A percentile compares a stretch with the other conserved stretches of the same genome.
Evolutionary conservation across 352 stramenopile species (phyloP).

Genomic region (Globisporangium paroecandrum): DNA sequence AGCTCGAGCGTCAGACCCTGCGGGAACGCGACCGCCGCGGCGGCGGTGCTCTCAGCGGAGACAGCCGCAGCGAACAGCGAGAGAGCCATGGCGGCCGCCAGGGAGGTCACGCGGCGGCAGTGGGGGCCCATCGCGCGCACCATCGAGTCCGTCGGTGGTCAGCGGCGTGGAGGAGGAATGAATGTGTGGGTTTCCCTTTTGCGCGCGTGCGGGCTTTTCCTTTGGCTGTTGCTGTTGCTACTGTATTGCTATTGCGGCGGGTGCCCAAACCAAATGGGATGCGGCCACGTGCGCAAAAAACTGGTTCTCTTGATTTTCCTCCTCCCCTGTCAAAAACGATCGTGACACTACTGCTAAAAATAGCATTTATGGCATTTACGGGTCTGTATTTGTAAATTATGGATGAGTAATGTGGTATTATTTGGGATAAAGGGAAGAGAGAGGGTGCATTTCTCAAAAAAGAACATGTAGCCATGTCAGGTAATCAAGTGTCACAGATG

Average conservation of each 20-base stretch:
- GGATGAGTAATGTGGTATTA: too few relatives aligned
- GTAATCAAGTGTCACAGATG: neutral
- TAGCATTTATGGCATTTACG: neutral
- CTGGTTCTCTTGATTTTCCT: neutral
- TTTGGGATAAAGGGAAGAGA: neutral
- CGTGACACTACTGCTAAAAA: neutral
- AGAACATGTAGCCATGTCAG: neutral
- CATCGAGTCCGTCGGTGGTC: neutral
- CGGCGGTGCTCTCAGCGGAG: neutral
- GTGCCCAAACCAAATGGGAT: neutral
- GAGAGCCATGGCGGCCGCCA: neutral
- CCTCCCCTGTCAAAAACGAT: neutral
- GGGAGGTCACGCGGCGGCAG: neutral
- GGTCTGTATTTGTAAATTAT: too few relatives aligned
- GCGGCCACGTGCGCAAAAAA: neutral
- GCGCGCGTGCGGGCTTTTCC: neutral
- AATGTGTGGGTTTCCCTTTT: neutral
- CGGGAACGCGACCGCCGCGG: neutral
- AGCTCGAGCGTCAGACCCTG: conserved; percentile 36
- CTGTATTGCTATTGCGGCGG: neutral
- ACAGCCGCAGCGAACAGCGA: neutral
- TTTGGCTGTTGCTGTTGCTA: neutral
- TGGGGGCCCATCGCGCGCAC: neutral
- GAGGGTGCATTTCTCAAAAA: neutral
- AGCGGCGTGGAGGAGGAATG: neutral